phyloP scores from a whole-genome alignment of 1,139 yeast species.

The Pichia inconspicua region DNA sequence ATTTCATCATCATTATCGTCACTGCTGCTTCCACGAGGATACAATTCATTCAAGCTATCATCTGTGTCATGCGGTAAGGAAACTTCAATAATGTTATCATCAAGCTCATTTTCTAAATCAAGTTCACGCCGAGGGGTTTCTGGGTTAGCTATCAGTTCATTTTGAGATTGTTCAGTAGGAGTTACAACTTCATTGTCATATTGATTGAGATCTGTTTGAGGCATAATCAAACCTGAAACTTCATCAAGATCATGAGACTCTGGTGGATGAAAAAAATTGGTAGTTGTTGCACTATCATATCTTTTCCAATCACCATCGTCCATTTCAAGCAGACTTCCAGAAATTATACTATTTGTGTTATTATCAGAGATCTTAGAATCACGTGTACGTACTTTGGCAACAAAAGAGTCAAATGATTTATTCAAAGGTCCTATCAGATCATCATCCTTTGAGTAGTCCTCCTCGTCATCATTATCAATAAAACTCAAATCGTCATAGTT shows the following conservation, averaged over 20 bases:
- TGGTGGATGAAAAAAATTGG: conserved; percentile 6
- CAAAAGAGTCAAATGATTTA: conserved; percentile 7
- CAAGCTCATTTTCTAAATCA: conserved; percentile 15
- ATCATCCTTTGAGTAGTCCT: conserved; percentile 1
- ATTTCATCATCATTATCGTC: conserved; percentile 2
- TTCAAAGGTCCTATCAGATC: conserved; percentile 4
- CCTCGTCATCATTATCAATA: background rate
- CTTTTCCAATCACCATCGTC: conserved; percentile 7
- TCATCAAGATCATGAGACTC: background rate
- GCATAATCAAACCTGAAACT: background rate
- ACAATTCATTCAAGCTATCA: conserved; percentile 10
- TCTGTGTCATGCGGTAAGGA: background rate
- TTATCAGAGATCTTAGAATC: background rate
- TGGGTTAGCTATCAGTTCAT: background rate
- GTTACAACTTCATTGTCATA: conserved; percentile 1
- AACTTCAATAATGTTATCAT: conserved; percentile 5
- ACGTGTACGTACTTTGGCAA: background rate
- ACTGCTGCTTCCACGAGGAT: conserved; percentile 9
- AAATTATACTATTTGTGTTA: background rate
- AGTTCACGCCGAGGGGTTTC: conserved; percentile 5
- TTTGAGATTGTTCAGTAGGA: conserved; percentile 6
- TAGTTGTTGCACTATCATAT: conserved; percentile 7
- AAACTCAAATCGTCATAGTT: background rate
- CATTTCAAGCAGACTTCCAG: background rate
- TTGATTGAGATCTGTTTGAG: background rate